phyloP scores from a whole-genome alignment of 257 asterid genomes.

The Cordia subcordata region DNA sequence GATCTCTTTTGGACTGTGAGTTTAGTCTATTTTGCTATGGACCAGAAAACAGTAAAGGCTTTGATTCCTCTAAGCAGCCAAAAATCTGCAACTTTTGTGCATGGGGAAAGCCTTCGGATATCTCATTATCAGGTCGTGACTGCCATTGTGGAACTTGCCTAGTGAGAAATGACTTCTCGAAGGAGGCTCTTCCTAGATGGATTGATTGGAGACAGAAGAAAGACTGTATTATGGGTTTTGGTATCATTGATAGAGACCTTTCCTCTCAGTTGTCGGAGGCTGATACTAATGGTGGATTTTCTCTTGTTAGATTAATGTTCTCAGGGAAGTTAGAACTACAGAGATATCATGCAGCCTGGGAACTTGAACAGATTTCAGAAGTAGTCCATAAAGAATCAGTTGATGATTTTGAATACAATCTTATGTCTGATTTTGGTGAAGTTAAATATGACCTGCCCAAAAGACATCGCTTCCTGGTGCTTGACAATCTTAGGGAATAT shows the following conservation, averaged over 20 bases:
- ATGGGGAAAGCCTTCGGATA: constrained; percentile 53
- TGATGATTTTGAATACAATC: constrained; percentile 29
- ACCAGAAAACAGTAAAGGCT: constrained; percentile 25
- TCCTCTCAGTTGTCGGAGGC: constrained; percentile 26
- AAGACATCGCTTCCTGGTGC: constrained; percentile 28
- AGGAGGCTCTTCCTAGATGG: constrained; percentile 57
- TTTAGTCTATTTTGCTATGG: constrained; percentile 71
- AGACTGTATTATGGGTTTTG: constrained; percentile 57
- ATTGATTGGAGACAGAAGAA: constrained; percentile 81
- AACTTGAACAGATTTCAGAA: constrained; percentile 21
- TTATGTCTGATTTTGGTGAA: constrained; percentile 28
- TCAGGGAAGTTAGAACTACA: constrained; percentile 75
- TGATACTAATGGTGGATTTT: constrained; percentile 46
- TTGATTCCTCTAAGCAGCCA: constrained; percentile 29
- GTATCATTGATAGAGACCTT: constrained; percentile 38
- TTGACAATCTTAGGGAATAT: constrained; percentile 47
- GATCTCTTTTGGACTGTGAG: constrained; percentile 75
- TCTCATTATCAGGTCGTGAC: constrained; percentile 41
- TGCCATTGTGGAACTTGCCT: constrained; percentile 63
- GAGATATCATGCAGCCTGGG: constrained; percentile 50
- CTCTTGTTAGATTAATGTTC: constrained; percentile 52
- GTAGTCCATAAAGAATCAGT: constrained; percentile 36
- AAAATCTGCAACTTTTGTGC: constrained; percentile 41
- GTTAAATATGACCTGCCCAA: constrained; percentile 29
- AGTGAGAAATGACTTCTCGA: constrained; percentile 40